Percentiles rank a stretch among this genome's conserved stretches.
Evolutionary conservation across 768 basidiomycete genomes (phyloP).

Genomic region (Mycena venus): DNA sequence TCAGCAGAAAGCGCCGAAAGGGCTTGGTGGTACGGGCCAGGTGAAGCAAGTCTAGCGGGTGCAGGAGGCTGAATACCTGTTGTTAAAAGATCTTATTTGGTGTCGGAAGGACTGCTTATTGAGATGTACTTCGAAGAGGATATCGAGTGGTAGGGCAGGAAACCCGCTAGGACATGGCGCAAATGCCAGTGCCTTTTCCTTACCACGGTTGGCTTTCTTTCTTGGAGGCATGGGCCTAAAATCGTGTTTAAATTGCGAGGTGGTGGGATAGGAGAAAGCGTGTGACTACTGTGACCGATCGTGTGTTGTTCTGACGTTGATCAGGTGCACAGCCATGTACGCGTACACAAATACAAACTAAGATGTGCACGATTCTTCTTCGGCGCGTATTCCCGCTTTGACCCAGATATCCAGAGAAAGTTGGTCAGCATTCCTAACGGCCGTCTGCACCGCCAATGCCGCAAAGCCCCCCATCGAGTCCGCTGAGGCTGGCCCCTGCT

Average conservation of each 20-base stretch:
- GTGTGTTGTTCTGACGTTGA: background rate
- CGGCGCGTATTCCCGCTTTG: slow-evolving; percentile 59
- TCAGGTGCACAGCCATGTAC: too few relatives aligned
- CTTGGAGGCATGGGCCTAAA: background rate
- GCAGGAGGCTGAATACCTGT: slow-evolving; percentile 48
- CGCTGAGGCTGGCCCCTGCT: slow-evolving; percentile 82
- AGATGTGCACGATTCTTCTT: background rate
- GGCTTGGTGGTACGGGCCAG: slow-evolving; percentile 28
- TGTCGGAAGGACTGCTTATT: background rate
- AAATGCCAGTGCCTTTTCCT: background rate
- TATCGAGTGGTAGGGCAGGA: slow-evolving; percentile 12
- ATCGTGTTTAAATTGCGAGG: background rate
- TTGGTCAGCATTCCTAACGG: slow-evolving; percentile 56
- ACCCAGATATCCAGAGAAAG: slow-evolving; percentile 65
- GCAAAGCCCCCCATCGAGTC: slow-evolving; percentile 77
- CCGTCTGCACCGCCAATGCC: slow-evolving; percentile 56
- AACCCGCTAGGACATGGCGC: background rate
- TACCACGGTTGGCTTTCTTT: slow-evolving; percentile 1
- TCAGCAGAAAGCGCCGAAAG: slow-evolving; percentile 23
- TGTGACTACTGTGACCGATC: background rate
- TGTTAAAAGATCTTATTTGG: background rate
- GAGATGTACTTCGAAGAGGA: slow-evolving; percentile 14
- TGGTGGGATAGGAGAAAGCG: background rate
- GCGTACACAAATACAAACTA: background rate
- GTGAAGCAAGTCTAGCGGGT: slow-evolving; percentile 20